phyloP scores from a whole-genome alignment of 2,329 filamentous ascomycete species.

The Fusarium sp. region DNA sequence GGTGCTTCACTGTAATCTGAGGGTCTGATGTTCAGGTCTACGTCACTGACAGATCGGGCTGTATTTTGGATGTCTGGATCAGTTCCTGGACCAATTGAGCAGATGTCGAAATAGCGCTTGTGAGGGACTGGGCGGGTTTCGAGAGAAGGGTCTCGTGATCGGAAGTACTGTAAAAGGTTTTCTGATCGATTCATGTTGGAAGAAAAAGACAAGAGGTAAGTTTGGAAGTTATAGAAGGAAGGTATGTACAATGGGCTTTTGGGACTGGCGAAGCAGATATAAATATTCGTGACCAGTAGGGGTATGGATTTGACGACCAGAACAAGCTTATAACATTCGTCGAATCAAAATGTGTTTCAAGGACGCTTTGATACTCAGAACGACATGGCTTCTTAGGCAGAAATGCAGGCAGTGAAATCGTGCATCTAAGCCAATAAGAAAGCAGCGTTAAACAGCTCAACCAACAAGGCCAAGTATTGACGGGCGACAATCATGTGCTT shows the following conservation, averaged over 20 bases:
- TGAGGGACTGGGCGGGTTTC: slow-evolving; percentile 5
- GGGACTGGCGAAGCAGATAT: not conserved
- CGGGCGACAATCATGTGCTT: too few species aligned
- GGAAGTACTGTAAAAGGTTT: not conserved
- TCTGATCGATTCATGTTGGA: not conserved
- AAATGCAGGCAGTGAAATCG: slow-evolving; percentile 12
- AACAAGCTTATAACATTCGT: not conserved
- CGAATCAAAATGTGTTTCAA: not conserved
- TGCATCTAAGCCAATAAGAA: slow-evolving; percentile 8
- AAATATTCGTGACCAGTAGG: not conserved
- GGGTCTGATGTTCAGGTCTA: slow-evolving; percentile 17
- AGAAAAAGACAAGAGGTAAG: not conserved
- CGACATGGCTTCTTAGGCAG: slow-evolving; percentile 15
- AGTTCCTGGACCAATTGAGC: slow-evolving; percentile 27
- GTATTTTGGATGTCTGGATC: slow-evolving; percentile 10
- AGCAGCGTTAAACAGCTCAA: not conserved
- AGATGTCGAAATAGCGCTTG: slow-evolving; percentile 15
- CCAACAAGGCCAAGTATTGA: not conserved
- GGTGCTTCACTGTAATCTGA: slow-evolving; percentile 20
- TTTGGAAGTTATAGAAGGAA: not conserved
- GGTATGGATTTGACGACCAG: not conserved
- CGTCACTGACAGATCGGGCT: slow-evolving; percentile 13
- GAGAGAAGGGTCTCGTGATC: slow-evolving; percentile 20
- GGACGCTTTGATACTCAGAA: not conserved
- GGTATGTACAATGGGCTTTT: too few species aligned